Evolutionary conservation across 371 early-diverging fungal genomes (phyloP).

Genomic region (Zopfochytrium polystomum): DNA sequence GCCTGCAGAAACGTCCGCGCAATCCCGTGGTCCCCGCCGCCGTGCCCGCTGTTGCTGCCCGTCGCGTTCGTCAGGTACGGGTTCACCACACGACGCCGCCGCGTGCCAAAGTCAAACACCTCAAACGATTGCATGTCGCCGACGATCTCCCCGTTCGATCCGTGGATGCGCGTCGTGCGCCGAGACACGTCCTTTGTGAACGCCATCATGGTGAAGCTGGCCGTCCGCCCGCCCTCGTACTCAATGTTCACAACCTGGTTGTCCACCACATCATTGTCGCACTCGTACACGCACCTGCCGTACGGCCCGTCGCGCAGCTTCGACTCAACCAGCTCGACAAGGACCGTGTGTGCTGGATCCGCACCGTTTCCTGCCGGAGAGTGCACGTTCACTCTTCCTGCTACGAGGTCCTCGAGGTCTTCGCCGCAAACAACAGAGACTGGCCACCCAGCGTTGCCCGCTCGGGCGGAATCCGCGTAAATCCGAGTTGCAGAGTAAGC

Average conservation of each 20-base stretch:
- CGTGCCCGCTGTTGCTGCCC: slow-evolving; percentile 38
- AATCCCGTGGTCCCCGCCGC: slow-evolving; percentile 51
- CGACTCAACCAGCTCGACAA: slow-evolving; percentile 16
- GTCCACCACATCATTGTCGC: slow-evolving; percentile 62
- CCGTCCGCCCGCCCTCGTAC: slow-evolving; percentile 50
- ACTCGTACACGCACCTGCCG: slow-evolving; percentile 61
- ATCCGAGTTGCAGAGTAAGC: slow-evolving; percentile 55
- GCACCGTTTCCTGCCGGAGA: slow-evolving; percentile 13
- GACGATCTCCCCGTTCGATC: slow-evolving; percentile 48
- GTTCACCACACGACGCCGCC: slow-evolving; percentile 19
- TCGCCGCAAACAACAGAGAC: slow-evolving; percentile 34
- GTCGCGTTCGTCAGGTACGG: slow-evolving; percentile 14
- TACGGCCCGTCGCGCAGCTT: slow-evolving; percentile 46
- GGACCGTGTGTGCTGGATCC: slow-evolving; percentile 4
- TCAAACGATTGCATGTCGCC: slow-evolving; percentile 44
- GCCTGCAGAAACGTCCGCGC: slow-evolving; percentile 41
- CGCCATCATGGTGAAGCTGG: slow-evolving; percentile 55
- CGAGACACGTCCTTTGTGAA: slow-evolving; percentile 50
- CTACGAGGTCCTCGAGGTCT: background rate
- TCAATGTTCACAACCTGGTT: slow-evolving; percentile 58
- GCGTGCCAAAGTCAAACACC: slow-evolving; percentile 35
- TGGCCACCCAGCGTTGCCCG: slow-evolving; percentile 46
- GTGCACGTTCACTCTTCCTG: slow-evolving; percentile 8
- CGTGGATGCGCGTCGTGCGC: slow-evolving; percentile 50
- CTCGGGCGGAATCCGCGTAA: slow-evolving; percentile 43